phyloP scores from a whole-genome alignment of 2,329 filamentous ascomycete species.

The Pseudohalonectria lignicola region DNA sequence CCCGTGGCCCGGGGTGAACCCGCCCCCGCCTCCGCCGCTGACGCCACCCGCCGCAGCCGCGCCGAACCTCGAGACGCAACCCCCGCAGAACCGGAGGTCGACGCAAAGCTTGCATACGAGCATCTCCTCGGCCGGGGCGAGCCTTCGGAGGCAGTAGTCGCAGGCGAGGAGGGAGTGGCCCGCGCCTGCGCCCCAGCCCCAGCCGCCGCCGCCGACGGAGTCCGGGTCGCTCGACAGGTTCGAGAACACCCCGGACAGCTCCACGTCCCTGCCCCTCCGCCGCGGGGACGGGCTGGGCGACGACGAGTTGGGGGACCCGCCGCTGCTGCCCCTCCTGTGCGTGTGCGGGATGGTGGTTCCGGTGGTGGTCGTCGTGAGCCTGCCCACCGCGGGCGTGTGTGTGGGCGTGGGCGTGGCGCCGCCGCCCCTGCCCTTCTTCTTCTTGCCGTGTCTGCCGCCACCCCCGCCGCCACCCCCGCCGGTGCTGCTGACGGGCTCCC shows the following conservation, averaged over 20 bases:
- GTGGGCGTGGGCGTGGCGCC: neutral
- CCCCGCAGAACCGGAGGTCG: neutral
- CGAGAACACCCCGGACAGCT: neutral
- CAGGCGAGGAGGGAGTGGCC: neutral
- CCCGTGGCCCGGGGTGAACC: neutral
- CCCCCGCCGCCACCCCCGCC: neutral
- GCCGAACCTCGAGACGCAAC: neutral
- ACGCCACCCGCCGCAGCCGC: neutral
- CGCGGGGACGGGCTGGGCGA: slow-evolving; percentile 1
- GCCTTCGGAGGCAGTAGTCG: slow-evolving; percentile 1
- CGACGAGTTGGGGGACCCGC: too few species aligned
- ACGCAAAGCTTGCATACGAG: slow-evolving; percentile 3
- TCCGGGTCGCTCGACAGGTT: neutral
- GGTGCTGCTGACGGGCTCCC: neutral
- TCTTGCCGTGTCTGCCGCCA: neutral
- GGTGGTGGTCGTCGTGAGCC: neutral
- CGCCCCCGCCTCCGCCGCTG: neutral
- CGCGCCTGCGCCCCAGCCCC: neutral
- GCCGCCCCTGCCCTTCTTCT: neutral
- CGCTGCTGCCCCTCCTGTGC: neutral
- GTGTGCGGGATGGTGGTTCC: too few species aligned
- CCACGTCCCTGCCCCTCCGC: slow-evolving; percentile 1
- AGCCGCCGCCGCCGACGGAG: neutral
- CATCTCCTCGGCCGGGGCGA: slow-evolving; percentile 1
- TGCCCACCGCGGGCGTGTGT: too few species aligned